Base-by-base conservation (phyloP, 345 rosid species). In the Gossypium longicalyx region DNA sequence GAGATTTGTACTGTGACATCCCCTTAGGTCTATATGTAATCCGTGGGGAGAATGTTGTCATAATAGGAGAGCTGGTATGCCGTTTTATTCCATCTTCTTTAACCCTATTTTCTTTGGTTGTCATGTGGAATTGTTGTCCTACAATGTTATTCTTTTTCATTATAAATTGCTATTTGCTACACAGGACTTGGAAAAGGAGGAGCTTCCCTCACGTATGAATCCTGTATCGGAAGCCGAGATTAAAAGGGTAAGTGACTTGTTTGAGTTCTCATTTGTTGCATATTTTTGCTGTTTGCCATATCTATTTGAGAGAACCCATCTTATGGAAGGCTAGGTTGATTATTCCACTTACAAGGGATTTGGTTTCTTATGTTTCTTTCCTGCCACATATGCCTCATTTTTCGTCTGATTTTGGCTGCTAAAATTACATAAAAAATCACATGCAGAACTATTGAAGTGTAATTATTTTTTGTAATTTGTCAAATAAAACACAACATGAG, bases 11-110 rank as follows among this genome's bases (percentile, higher is more conserved):
- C 58, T 94, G 95, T 48, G 97, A 94, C 79, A 90, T 92, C 59
- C 97, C 93, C 48, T 87, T 92, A 71, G 98, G 97, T 82, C 83
- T 90, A 44, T 92, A 94, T 68, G 87, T 94, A 38, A 92, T 94
- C 72, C 94, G 97, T 76, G 97, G 97, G 22, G 98, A 92, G 80
- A 94, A 94, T 86, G 95, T 89, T 72, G 98, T 92, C 77, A 83
- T 92, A 73, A 89, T 92, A 56, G 97, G 98, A 67, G 97, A 94
- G 83, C 79, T 94, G 91, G 98, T 94, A 90, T 64, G 67, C 49
- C 34, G 34, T 77, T 19, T 52, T 60, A 56, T 23, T 12, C 44
- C 0, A 51, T 68, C 44, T 58, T 22, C 20, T 74, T 47, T 63
- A 29, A 19, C 53, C 22, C 51, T 2, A 72, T 47, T 16, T 27